A percentile compares a stretch with the other conserved stretches of the same genome.
Evolutionary conservation across 352 stramenopile species (phyloP).

Genomic region (Globisporangium spiculum): DNA sequence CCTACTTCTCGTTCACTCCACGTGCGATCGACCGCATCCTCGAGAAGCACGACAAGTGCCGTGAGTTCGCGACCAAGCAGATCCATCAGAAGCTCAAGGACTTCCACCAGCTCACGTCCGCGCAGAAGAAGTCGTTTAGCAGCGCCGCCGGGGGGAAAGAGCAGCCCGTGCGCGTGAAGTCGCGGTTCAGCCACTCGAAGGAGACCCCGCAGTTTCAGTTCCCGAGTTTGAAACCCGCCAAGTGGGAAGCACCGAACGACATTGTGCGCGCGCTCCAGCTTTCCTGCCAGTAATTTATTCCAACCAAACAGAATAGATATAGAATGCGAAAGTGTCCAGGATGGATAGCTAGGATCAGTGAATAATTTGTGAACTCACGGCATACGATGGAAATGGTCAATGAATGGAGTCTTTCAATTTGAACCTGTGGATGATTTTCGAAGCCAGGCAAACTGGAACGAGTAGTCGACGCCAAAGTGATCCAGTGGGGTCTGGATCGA

Average conservation of each 20-base stretch:
- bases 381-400: no score
- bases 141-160: constrained; percentile 10
- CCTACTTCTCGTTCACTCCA: constrained; percentile 68
- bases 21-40: constrained; percentile 56
- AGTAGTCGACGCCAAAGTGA: not conserved
- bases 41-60: constrained; percentile 49
- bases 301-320: not conserved
- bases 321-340: not conserved
- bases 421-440: no score
- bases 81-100: constrained; percentile 56
- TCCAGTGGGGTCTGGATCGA: not conserved
- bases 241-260: constrained; percentile 53
- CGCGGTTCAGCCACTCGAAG: constrained; percentile 38
- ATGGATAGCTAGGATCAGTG: not conserved
- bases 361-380: no score
- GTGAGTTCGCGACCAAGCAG: constrained; percentile 35
- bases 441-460: constrained; percentile 1
- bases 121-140: constrained; percentile 26
- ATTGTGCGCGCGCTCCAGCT: constrained; percentile 47
- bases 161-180: constrained; percentile 32
- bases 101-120: constrained; percentile 28
- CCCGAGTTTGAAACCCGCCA: constrained; percentile 39
- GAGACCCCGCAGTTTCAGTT: constrained; percentile 64
- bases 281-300: constrained; percentile 29
- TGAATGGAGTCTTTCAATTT: no score